Evolutionary conservation across 768 basidiomycete species (phyloP).

Genomic region (Megacollybia marginata): DNA sequence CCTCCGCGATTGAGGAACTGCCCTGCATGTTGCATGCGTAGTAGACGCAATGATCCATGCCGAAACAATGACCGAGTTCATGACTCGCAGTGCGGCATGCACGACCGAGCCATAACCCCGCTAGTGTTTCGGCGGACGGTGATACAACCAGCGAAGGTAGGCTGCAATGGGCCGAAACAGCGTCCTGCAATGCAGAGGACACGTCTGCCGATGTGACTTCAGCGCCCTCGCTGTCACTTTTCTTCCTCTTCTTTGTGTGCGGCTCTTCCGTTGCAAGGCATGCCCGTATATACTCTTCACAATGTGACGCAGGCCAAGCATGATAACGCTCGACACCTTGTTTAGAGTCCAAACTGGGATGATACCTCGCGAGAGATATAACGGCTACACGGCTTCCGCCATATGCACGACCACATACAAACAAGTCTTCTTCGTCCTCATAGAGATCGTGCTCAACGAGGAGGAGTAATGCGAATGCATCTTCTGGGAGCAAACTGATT

Average conservation of each 20-base stretch:
- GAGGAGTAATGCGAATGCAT: conserved; percentile 27
- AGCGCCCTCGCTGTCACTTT: neutral
- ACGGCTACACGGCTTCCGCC: conserved; percentile 32
- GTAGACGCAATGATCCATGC: conserved; percentile 31
- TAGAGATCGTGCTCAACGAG: conserved; percentile 28
- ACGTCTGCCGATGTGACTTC: neutral
- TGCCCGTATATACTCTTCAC: conserved; percentile 16
- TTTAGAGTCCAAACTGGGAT: conserved; percentile 22
- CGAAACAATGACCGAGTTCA: conserved; percentile 34
- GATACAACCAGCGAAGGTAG: conserved; percentile 8
- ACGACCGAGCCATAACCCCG: conserved; percentile 25
- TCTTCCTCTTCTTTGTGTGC: conserved; percentile 7
- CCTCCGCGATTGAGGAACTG: conserved; percentile 22
- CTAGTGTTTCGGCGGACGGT: conserved; percentile 9
- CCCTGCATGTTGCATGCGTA: conserved; percentile 32
- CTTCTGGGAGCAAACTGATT: conserved; percentile 23
- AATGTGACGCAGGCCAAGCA: conserved; percentile 31
- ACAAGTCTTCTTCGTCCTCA: conserved; percentile 26
- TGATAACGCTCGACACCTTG: conserved; percentile 23
- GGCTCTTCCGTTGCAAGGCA: conserved; percentile 8
- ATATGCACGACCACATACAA: conserved; percentile 32
- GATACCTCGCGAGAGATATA: conserved; percentile 27
- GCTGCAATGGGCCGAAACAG: conserved; percentile 9
- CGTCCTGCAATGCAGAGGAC: conserved; percentile 13
- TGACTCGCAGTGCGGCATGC: conserved; percentile 28